phyloP scores from a whole-genome alignment of 768 basidiomycete genomes.

The Terana coerulea region DNA sequence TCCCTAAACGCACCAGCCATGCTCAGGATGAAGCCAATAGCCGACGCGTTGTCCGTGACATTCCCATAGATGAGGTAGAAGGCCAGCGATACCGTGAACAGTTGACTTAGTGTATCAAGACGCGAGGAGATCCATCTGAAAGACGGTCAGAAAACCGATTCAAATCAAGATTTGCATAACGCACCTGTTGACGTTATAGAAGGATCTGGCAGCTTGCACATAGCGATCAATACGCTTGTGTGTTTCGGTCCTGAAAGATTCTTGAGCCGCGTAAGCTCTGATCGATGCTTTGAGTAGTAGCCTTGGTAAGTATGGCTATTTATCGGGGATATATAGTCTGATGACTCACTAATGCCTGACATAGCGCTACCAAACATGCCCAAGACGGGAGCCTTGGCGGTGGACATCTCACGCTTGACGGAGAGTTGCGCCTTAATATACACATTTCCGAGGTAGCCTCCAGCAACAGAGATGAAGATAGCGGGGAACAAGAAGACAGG shows the following conservation, averaged over 20 bases:
- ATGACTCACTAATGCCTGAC: slow-evolving; percentile 40
- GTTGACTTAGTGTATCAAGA: slow-evolving; percentile 52
- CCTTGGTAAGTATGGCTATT: no score
- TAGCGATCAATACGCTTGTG: slow-evolving; percentile 53
- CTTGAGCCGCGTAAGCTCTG: slow-evolving; percentile 62
- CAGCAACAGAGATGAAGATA: slow-evolving; percentile 29
- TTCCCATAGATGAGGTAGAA: slow-evolving; percentile 45
- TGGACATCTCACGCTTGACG: slow-evolving; percentile 50
- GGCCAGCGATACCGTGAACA: slow-evolving; percentile 46
- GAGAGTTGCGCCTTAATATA: slow-evolving; percentile 50
- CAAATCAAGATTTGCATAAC: slow-evolving; percentile 22
- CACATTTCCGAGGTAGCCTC: slow-evolving; percentile 36
- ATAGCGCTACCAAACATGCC: slow-evolving; percentile 54
- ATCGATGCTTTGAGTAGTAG: slow-evolving; percentile 37
- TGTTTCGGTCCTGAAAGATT: slow-evolving; percentile 40
- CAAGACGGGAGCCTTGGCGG: slow-evolving; percentile 40
- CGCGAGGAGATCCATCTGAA: slow-evolving; percentile 44
- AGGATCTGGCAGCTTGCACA: slow-evolving; percentile 39
- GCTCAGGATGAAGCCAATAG: slow-evolving; percentile 34
- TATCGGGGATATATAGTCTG: not conserved
- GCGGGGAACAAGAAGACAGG: slow-evolving; percentile 38
- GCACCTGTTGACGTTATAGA: slow-evolving; percentile 40
- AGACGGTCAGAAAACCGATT: not conserved
- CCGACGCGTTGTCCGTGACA: slow-evolving; percentile 33
- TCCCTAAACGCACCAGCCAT: slow-evolving; percentile 33